Percentiles rank a stretch among this genome's conserved stretches.
Evolutionary conservation across 1,139 yeast species (phyloP).

Genomic region (Blastobotrys malaysiensis): DNA sequence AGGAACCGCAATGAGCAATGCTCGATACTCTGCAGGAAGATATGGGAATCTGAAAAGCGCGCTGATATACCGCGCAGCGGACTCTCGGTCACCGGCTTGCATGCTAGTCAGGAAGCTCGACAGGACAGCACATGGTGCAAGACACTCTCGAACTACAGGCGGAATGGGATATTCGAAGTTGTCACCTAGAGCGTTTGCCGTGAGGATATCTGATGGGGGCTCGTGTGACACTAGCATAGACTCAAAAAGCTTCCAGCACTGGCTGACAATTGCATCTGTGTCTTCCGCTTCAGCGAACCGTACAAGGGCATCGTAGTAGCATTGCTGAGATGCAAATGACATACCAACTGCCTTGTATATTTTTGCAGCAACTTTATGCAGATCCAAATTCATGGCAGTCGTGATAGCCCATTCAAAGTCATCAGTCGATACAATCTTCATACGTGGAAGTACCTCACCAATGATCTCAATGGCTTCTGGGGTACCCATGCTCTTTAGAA

Average conservation of each 20-base stretch:
- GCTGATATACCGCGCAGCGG: conserved; percentile 39
- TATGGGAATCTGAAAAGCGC: conserved; percentile 59
- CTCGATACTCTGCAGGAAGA: conserved; percentile 53
- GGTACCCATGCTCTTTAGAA: conserved; percentile 19
- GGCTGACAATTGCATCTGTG: conserved; percentile 37
- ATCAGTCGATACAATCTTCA: conserved; percentile 51
- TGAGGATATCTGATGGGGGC: conserved; percentile 21
- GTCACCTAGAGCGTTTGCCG: conserved; percentile 29
- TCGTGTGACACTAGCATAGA: conserved; percentile 49
- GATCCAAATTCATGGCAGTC: conserved; percentile 42
- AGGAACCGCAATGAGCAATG: conserved; percentile 34
- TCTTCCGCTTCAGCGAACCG: conserved; percentile 66
- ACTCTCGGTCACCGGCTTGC: conserved; percentile 26
- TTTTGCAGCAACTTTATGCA: conserved; percentile 20
- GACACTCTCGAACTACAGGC: conserved; percentile 57
- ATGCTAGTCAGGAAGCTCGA: conserved; percentile 42
- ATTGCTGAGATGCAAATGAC: conserved; percentile 26
- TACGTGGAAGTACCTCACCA: conserved; percentile 57
- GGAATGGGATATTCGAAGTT: conserved; percentile 30
- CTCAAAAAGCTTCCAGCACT: conserved; percentile 52
- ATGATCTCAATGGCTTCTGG: conserved; percentile 42
- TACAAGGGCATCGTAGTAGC: conserved; percentile 57
- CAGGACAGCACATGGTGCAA: conserved; percentile 70
- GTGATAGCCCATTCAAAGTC: conserved; percentile 79
- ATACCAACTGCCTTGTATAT: conserved; percentile 24